These are phyloP conservation scores for Bromus sterilis DNA, from an alignment of 176 grass and related monocot genomes.

Conservation along the genomic window DNA sequence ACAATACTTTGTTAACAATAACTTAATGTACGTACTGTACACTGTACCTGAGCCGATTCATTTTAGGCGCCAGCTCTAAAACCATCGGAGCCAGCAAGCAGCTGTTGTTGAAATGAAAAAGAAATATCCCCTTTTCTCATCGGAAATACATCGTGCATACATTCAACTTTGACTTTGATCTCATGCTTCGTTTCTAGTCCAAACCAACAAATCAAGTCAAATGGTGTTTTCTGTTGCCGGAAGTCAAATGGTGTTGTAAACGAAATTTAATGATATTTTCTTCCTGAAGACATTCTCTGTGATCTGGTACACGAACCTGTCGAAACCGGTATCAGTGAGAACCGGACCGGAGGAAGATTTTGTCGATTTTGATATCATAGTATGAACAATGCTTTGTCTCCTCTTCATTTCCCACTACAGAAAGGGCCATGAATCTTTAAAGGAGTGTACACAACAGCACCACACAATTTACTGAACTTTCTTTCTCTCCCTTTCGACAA, in stretches of 20 bases:
- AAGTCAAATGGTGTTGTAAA: neutral
- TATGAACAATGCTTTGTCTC: slow-evolving; percentile 35
- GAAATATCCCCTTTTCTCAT: neutral
- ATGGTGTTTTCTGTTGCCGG: neutral
- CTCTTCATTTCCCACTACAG: slow-evolving; percentile 15
- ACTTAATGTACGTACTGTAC: neutral
- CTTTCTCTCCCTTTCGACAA: slow-evolving; percentile 9
- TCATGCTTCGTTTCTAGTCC: neutral
- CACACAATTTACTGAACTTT: neutral
- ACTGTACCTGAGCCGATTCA: neutral
- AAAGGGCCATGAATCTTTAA: slow-evolving; percentile 18
- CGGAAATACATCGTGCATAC: neutral
- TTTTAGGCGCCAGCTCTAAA: neutral
- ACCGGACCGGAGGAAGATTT: neutral
- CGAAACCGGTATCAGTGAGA: neutral
- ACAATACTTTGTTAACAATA: neutral
- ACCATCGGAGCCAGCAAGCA: neutral
- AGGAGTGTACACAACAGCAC: neutral
- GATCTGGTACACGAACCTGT: neutral
- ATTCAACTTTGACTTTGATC: neutral
- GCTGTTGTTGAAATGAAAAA: neutral
- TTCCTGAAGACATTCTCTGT: neutral
- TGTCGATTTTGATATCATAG: slow-evolving; percentile 1
- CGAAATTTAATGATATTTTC: neutral
- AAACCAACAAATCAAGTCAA: neutral